Percentiles rank a stretch among this genome's conserved stretches.
Conservation (phyloP, 2,329 filamentous ascomycete genomes). For the Akanthomyces dipterigenus region DNA sequence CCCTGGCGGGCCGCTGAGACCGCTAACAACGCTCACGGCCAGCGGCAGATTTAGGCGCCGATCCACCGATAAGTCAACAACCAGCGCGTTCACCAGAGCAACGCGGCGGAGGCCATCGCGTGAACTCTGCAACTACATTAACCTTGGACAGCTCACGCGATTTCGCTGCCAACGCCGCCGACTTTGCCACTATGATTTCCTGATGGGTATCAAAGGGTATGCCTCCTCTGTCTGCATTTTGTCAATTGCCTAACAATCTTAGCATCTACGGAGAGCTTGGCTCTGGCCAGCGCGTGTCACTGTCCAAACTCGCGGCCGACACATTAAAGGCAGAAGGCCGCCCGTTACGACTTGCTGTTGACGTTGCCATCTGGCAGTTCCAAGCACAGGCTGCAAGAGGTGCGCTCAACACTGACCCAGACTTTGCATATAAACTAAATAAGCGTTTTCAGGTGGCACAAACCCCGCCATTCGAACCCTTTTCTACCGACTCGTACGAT, state of each 20-base stretch:
- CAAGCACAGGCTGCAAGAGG: constrained; percentile 79
- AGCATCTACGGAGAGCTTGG: constrained; percentile 92
- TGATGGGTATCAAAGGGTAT: constrained; percentile 63
- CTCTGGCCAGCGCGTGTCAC: constrained; percentile 66
- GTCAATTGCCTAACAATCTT: constrained; percentile 11
- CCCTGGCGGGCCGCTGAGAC: background rate
- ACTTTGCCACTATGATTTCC: constrained; percentile 12
- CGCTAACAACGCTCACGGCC: background rate
- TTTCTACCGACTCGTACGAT: constrained; percentile 80
- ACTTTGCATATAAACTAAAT: constrained; percentile 3
- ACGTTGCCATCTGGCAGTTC: constrained; percentile 96
- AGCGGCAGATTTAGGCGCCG: constrained; percentile 20
- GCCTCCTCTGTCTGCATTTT: fast-evolving
- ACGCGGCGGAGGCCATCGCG: constrained; percentile 19
- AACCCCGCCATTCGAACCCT: constrained; percentile 88
- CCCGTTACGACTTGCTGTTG: constrained; percentile 81
- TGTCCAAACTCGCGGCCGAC: constrained; percentile 75
- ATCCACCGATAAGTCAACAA: constrained; percentile 19
- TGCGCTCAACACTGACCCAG: constrained; percentile 19
- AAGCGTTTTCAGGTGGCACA: constrained; percentile 54
- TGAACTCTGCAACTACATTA: constrained; percentile 9
- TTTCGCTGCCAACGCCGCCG: background rate
- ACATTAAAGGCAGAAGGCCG: constrained; percentile 63
- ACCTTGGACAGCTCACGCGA: constrained; percentile 15
- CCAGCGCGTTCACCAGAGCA: constrained; percentile 22